Conservation (phyloP, 345 rosid species). For the Sisymbrium irio region DNA sequence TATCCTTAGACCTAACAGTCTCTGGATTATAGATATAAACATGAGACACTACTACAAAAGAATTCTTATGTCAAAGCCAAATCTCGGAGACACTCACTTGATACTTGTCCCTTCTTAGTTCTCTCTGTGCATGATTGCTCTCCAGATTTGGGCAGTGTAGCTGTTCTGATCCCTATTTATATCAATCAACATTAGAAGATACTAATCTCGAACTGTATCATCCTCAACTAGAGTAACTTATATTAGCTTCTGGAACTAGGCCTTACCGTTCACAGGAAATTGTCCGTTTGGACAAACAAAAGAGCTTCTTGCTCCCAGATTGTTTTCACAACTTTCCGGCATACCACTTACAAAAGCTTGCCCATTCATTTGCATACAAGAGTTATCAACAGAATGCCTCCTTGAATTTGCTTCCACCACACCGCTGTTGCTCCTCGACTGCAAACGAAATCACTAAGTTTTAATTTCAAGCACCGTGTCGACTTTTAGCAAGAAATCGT, state of each 20-base stretch:
- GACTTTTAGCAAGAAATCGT: not conserved
- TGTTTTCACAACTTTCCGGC: conserved; percentile 36
- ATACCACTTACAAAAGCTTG: conserved; percentile 30
- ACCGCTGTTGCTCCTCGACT: conserved; percentile 41
- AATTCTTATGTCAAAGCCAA: conserved; percentile 5
- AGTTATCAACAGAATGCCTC: conserved; percentile 39
- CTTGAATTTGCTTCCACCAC: conserved; percentile 39
- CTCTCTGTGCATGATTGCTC: conserved; percentile 40
- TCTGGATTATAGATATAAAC: conserved; percentile 36
- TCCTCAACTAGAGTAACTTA: conserved; percentile 1
- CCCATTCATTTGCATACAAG: conserved; percentile 33
- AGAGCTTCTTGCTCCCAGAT: conserved; percentile 40
- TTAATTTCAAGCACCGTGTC: not conserved
- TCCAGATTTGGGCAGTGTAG: conserved; percentile 41
- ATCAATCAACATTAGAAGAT: conserved; percentile 23
- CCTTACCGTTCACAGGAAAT: conserved; percentile 30
- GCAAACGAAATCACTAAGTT: conserved; percentile 30
- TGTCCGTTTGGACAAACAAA: conserved; percentile 31
- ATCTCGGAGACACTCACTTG: conserved; percentile 35
- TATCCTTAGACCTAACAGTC: conserved; percentile 33
- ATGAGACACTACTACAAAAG: conserved; percentile 13
- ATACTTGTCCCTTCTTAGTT: conserved; percentile 44
- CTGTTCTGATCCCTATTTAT: conserved; percentile 31
- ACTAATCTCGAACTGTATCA: not conserved
- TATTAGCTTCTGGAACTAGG: conserved; percentile 1